Percentiles rank a stretch among this genome's conserved stretches.
phyloP scores from a whole-genome alignment of 164 flowering plant genomes.

The Stephania cephalantha region DNA sequence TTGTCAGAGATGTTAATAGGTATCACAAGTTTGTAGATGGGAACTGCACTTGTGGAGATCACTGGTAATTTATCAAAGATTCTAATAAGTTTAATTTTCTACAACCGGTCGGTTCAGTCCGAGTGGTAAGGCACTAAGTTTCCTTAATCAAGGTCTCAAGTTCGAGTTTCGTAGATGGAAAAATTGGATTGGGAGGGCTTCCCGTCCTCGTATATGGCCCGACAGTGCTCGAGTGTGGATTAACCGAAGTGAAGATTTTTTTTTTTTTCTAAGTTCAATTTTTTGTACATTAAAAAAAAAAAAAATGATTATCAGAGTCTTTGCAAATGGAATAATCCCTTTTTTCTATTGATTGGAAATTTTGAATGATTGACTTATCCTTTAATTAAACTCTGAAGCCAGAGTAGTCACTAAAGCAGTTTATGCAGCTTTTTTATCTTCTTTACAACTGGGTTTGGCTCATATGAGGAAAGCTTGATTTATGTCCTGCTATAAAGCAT shows the following conservation, averaged over 20 bases:
- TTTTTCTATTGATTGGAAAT: neutral
- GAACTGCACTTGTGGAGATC: neutral
- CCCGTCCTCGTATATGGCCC: no score
- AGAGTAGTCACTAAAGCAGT: neutral
- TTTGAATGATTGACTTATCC: neutral
- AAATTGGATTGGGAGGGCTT: neutral
- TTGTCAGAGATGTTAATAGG: constrained; percentile 10
- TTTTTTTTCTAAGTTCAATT: neutral
- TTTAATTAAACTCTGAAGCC: neutral
- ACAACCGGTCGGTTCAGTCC: neutral
- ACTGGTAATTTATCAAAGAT: neutral
- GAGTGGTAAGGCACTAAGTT: neutral
- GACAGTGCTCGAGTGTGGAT: neutral
- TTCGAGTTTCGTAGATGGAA: no score
- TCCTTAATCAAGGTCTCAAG: neutral
- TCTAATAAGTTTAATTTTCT: neutral
- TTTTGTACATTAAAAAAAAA: no score
- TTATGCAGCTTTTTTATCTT: neutral
- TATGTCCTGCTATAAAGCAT: no score
- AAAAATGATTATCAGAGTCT: neutral
- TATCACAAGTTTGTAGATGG: neutral
- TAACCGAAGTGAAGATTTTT: neutral
- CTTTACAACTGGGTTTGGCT: neutral
- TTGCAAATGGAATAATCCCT: neutral
- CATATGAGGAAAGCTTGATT: neutral